Percentiles rank a stretch among this genome's conserved stretches.
Conservation (phyloP, 1,139 yeast species). For the Saccharomyces hybrid region DNA sequence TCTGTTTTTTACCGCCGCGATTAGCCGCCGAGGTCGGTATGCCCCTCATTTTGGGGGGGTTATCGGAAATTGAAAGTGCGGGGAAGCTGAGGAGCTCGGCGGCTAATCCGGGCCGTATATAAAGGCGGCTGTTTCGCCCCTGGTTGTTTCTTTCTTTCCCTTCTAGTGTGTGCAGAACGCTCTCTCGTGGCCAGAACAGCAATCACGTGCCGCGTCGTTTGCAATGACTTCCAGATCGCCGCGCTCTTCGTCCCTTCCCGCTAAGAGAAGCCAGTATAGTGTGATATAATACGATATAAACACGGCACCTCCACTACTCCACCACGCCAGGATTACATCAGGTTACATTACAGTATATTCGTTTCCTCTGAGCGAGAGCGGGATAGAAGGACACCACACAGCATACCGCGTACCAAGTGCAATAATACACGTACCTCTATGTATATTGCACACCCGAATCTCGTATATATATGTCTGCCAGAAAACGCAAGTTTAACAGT, state of each 20-base stretch:
- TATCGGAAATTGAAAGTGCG: not conserved
- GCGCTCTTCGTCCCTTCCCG: not conserved
- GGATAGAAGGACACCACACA: not conserved
- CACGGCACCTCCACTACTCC: not conserved
- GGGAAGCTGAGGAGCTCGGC: not conserved
- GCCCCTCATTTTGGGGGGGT: not conserved
- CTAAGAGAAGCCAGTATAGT: not conserved
- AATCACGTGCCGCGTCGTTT: not conserved
- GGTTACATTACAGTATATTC: not conserved
- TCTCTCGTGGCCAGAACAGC: not conserved
- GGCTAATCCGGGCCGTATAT: not conserved
- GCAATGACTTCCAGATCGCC: not conserved
- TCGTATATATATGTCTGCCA: not conserved
- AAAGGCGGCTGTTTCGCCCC: not conserved
- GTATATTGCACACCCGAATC: not conserved
- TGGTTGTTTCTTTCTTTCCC: not conserved
- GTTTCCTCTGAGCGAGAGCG: not conserved
- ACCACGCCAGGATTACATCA: not conserved
- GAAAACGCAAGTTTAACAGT: not conserved
- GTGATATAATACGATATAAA: not conserved
- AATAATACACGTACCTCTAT: not conserved
- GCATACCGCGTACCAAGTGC: not conserved
- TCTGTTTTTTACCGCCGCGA: not conserved
- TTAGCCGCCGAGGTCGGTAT: not conserved
- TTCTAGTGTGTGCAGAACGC: not conserved